phyloP scores from a whole-genome alignment of 1,284 basidiomycete species.

The Fomes fomentarius region DNA sequence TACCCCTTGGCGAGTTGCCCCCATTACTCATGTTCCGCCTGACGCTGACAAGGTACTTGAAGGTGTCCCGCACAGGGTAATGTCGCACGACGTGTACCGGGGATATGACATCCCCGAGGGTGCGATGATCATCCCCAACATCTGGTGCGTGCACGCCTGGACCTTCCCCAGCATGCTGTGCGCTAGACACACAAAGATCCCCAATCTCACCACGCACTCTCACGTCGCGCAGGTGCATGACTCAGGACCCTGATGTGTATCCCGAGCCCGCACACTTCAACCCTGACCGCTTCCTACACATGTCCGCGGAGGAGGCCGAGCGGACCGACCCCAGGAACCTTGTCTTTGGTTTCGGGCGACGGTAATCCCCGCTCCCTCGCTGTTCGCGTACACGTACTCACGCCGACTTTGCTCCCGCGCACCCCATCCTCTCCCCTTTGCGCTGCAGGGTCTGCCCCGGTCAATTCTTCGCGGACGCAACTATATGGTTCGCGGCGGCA shows the following conservation, averaged over 20 bases:
- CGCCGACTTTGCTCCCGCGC: background rate
- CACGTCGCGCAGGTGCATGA: conserved; percentile 26
- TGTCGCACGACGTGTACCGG: conserved; percentile 26
- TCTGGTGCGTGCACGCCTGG: conserved; percentile 24
- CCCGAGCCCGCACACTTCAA: conserved; percentile 26
- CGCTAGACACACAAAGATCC: too few relatives aligned
- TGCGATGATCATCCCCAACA: conserved; percentile 30
- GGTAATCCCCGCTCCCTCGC: conserved; percentile 7
- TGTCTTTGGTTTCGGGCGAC: conserved; percentile 32
- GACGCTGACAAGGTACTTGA: background rate
- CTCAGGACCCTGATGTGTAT: conserved; percentile 22
- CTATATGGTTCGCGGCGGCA: conserved; percentile 25
- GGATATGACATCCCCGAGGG: conserved; percentile 26
- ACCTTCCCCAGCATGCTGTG: background rate
- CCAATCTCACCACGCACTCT: background rate
- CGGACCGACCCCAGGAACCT: conserved; percentile 22
- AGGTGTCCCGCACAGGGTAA: conserved; percentile 29
- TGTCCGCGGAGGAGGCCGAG: conserved; percentile 15
- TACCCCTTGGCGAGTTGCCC: conserved; percentile 24
- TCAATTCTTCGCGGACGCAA: conserved; percentile 26
- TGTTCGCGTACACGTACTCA: background rate
- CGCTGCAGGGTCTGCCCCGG: conserved; percentile 28
- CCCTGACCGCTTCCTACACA: conserved; percentile 26
- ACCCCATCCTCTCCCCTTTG: too few relatives aligned
- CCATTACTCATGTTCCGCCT: too few relatives aligned